Evolutionary conservation across 2,329 filamentous ascomycete genomes (phyloP).

Genomic region (Penicillium sp.): DNA sequence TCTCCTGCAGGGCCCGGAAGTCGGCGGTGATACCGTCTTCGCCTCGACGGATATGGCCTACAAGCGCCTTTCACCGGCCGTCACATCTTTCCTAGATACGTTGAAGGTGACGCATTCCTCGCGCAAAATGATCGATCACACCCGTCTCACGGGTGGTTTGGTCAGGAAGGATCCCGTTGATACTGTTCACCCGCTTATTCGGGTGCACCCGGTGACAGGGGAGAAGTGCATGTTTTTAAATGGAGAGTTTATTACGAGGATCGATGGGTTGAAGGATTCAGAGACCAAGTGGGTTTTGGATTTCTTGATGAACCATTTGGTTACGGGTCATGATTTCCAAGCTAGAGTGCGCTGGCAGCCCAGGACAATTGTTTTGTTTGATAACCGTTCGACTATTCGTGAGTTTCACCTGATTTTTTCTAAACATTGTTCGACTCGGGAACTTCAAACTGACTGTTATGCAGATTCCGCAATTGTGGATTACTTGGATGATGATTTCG

Average conservation of each 20-base stretch:
- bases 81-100: constrained; percentile 41
- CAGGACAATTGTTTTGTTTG: constrained; percentile 53
- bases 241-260: constrained; percentile 51
- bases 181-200: constrained; percentile 48
- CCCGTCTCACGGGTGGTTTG: constrained; percentile 44
- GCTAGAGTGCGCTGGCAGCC: constrained; percentile 52
- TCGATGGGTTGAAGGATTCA: constrained; percentile 51
- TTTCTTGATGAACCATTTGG: constrained; percentile 51
- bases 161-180: constrained; percentile 48
- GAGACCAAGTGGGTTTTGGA: constrained; percentile 49
- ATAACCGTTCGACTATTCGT: constrained; percentile 51
- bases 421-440: too few species aligned
- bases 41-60: constrained; percentile 49
- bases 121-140: constrained; percentile 47
- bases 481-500: constrained; percentile 49
- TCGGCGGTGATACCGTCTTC: constrained; percentile 52
- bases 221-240: constrained; percentile 53
- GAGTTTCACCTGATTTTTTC: constrained; percentile 23
- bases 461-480: constrained; percentile 54
- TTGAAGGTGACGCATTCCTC: constrained; percentile 44
- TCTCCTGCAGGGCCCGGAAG: constrained; percentile 52
- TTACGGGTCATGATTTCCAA: constrained; percentile 51
- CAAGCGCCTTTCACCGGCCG: constrained; percentile 53
- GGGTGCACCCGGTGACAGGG: constrained; percentile 52
- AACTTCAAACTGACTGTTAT: constrained; percentile 14